These are phyloP conservation scores for Polytrichum formosum DNA, from an alignment of 225 moss, liverwort and hornwort species.

Conservation along the genomic window DNA sequence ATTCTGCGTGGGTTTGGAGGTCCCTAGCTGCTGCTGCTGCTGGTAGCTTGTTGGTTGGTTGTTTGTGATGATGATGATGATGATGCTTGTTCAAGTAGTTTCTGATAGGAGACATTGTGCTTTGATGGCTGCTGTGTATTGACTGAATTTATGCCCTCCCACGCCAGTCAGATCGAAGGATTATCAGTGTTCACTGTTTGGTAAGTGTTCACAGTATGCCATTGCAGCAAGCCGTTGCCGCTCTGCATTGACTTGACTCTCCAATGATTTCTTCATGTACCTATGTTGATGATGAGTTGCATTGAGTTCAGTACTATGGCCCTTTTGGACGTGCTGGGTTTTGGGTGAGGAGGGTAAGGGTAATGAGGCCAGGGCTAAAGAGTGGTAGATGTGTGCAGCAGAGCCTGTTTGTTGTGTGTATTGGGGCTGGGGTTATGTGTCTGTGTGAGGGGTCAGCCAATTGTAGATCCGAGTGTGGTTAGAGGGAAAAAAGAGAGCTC, in stretches of 20 bases:
- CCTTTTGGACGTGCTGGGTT: too few species aligned
- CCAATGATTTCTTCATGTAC: too few species aligned
- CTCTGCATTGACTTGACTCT: too few species aligned
- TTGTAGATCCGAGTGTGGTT: conserved; percentile 46
- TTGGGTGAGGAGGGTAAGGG: too few species aligned
- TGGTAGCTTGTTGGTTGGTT: conserved; percentile 33
- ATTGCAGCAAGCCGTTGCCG: not conserved
- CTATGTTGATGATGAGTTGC: too few species aligned
- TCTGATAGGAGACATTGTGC: conserved; percentile 21
- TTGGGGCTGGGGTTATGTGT: too few species aligned
- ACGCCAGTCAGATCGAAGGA: conserved; percentile 6
- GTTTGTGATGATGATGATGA: conserved; percentile 32
- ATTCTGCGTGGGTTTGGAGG: conserved; percentile 14
- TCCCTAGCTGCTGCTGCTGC: not conserved
- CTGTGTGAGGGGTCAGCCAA: not conserved
- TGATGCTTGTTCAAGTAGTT: conserved; percentile 11
- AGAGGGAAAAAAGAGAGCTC: conserved; percentile 42
- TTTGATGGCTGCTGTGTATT: conserved; percentile 8
- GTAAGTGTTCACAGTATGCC: conserved; percentile 3
- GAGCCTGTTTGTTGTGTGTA: too few species aligned
- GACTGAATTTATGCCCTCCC: not conserved
- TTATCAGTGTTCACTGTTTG: conserved; percentile 6
- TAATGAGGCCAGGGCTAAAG: too few species aligned
- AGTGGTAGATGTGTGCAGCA: too few species aligned
- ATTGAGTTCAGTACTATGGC: too few species aligned